These are phyloP conservation scores for Calocybe indica DNA, from an alignment of 768 basidiomycete genomes.

Conservation along the genomic window DNA sequence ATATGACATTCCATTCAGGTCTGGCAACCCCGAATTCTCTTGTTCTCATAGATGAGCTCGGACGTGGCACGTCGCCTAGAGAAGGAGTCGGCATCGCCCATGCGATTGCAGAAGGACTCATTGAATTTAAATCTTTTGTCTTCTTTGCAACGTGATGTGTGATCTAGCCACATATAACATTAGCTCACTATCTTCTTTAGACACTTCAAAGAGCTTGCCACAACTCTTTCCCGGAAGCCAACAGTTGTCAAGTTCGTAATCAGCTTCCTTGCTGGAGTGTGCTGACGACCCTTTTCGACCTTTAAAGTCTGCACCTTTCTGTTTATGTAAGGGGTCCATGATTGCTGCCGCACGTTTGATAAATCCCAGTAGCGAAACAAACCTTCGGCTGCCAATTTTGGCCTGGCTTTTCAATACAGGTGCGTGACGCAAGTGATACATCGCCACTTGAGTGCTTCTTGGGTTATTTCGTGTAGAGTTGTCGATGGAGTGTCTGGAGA, in stretches of 20 bases:
- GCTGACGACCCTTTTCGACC: neutral
- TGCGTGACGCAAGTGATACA: neutral
- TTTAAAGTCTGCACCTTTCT: conserved; percentile 68
- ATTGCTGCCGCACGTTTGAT: no score
- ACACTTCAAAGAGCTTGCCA: conserved; percentile 77
- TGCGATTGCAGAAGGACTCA: conserved; percentile 75
- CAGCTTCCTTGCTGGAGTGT: neutral
- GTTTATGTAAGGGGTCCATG: conserved; percentile 48
- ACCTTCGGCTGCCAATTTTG: no score
- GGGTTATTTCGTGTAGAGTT: conserved; percentile 39
- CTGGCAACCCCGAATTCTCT: conserved; percentile 65
- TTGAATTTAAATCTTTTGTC: conserved; percentile 56
- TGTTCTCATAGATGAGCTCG: conserved; percentile 90
- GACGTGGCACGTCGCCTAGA: conserved; percentile 81
- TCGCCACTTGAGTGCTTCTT: neutral
- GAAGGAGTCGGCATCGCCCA: conserved; percentile 82
- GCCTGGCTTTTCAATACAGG: neutral
- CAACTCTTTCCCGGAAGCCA: conserved; percentile 70
- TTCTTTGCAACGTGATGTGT: conserved; percentile 81
- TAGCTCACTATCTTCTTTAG: conserved; percentile 24
- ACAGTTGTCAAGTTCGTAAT: conserved; percentile 65
- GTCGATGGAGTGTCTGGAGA: conserved; percentile 64
- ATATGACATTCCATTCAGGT: conserved; percentile 30
- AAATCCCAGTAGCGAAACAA: no score
- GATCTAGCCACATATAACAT: neutral